Percentiles rank a stretch among this genome's conserved stretches.
Conservation (phyloP, 208 protist species). For the Acanthamoeba culbertsoni region DNA sequence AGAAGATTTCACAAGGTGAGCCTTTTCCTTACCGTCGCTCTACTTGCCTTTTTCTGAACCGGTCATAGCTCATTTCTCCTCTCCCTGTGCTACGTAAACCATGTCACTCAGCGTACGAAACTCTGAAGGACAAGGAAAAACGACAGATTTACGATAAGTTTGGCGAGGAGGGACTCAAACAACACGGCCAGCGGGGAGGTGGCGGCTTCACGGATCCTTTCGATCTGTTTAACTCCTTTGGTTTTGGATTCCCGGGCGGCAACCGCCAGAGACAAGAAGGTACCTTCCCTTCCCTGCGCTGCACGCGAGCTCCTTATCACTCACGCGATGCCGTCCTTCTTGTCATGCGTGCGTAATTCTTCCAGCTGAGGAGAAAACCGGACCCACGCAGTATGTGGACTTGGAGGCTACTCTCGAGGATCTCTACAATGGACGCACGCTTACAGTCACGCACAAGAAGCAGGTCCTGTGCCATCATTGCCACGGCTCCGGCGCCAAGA, state of each 20-base stretch:
- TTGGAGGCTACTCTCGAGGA: slow-evolving; percentile 79
- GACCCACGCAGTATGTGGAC: slow-evolving; percentile 64
- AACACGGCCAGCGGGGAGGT: slow-evolving; percentile 80
- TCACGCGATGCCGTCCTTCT: neutral
- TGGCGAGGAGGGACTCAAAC: slow-evolving; percentile 80
- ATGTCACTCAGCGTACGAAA: slow-evolving; percentile 77
- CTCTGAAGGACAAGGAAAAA: slow-evolving; percentile 77
- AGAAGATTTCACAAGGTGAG: slow-evolving; percentile 58
- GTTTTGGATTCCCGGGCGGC: slow-evolving; percentile 48
- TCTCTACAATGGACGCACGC: slow-evolving; percentile 68
- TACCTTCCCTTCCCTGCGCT: neutral
- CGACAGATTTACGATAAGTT: slow-evolving; percentile 81
- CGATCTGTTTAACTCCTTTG: slow-evolving; percentile 62
- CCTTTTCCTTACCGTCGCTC: neutral
- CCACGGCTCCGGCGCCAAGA: slow-evolving; percentile 73
- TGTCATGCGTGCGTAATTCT: neutral
- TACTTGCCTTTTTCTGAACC: neutral
- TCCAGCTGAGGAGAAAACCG: slow-evolving; percentile 26
- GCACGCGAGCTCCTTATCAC: neutral
- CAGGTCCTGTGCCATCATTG: slow-evolving; percentile 76
- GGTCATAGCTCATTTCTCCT: neutral
- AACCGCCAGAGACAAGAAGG: neutral
- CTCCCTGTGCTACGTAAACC: no score
- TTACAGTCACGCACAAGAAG: slow-evolving; percentile 73
- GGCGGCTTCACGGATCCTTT: slow-evolving; percentile 71